Conservation (phyloP, 441 rosid genomes). For the Theobroma grandiflorum region DNA sequence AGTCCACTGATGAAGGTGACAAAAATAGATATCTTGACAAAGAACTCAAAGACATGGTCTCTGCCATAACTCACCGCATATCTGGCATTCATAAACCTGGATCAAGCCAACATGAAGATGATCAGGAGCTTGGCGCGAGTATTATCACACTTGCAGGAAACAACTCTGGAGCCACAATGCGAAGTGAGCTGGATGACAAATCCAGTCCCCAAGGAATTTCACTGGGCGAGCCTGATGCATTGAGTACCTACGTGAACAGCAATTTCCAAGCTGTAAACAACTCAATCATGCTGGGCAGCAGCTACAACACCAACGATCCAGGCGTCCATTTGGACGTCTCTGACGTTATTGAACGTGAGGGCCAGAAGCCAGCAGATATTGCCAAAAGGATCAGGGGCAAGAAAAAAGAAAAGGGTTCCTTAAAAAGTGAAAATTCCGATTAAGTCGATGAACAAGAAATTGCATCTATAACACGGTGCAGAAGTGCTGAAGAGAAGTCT, state of each 20-base stretch:
- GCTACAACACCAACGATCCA: conserved; percentile 78
- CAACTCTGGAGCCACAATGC: conserved; percentile 82
- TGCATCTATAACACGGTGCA: neutral
- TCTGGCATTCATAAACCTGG: conserved; percentile 54
- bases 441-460: conserved; percentile 27
- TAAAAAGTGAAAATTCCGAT: conserved; percentile 39
- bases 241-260: conserved; percentile 77
- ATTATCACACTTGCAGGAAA: conserved; percentile 84
- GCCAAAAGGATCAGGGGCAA: conserved; percentile 44
- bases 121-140: conserved; percentile 51
- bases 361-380: conserved; percentile 29
- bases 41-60: conserved; percentile 68
- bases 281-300: conserved; percentile 78
- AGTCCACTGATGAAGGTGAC: conserved; percentile 42
- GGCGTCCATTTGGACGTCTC: conserved; percentile 88
- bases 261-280: conserved; percentile 91
- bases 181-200: conserved; percentile 57
- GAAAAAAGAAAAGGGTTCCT: conserved; percentile 51
- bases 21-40: conserved; percentile 51
- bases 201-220: conserved; percentile 28
- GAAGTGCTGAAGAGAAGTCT: conserved; percentile 10
- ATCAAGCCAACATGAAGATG: conserved; percentile 47
- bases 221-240: conserved; percentile 43
- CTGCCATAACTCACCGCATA: conserved; percentile 56
- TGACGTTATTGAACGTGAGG: conserved; percentile 47